Evolutionary conservation across 148 eudicot genomes (phyloP), one percentile per base, ranked within the genome.

Genomic region (Hydrangea macrophylla): DNA sequence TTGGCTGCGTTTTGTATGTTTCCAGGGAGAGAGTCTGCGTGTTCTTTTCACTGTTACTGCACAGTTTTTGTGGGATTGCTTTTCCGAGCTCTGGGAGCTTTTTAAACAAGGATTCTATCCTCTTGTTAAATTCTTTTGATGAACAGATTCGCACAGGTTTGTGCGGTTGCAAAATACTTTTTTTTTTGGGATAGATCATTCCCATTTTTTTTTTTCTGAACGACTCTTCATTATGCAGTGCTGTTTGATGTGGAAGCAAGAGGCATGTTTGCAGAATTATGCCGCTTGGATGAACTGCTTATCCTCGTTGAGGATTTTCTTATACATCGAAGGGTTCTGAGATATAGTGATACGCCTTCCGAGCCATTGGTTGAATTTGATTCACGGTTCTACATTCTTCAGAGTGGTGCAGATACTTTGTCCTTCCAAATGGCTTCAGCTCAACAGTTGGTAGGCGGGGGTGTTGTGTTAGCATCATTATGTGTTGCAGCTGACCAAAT

Each of bases 1-100:
- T 57, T 65, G 13, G 55, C 27, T 62, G 26, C 31, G 36, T 63
- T 27, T 56, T 35, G 22, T 48, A 31, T 51, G 9, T 50, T 71
- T 53, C 22, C 81, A 90, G 96, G 82, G 95, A 90, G 77, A 88
- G 72, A 78, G 86, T 75, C 17, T 83, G 92, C 56, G 84, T 81
- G 35, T 64, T 88, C 59, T 86, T 94, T 76, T 83, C 95, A 35
- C 63, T 90, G 36, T 27, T 81, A 23, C 74, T 94, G 35, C 78
- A 73, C 50, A 79, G 73, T 62, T 73, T 82, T 68, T 81, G 74
- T 20, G 76, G 67, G 65, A 63, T 54, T 63, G 82, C 84, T 36
- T 39, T 68, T 51, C 54, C 53, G 48, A 73, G 70, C 71, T 60
- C 60, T 55, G 58, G 63, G 69, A 64, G 65, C 25, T 57, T 65